These are phyloP conservation scores for Mollisia scopiformis DNA, from an alignment of 2,329 filamentous ascomycete species.

Conservation along the genomic window DNA sequence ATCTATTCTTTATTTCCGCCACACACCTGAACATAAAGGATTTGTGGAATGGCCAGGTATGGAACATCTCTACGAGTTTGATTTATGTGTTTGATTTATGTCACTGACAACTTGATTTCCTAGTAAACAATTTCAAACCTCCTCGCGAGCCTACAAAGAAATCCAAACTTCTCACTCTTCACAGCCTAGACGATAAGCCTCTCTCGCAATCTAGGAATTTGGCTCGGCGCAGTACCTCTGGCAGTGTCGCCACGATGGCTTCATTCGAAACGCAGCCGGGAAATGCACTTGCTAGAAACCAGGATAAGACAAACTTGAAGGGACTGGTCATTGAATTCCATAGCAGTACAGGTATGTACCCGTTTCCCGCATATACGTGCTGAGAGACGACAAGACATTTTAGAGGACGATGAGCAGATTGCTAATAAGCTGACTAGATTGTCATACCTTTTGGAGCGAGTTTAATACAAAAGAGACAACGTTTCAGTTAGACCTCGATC, in stretches of 20 bases:
- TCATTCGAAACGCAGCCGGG: slow-evolving; percentile 18
- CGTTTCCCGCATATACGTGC: neutral
- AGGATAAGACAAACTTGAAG: slow-evolving; percentile 13
- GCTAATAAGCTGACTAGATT: slow-evolving; percentile 8
- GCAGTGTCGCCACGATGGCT: slow-evolving; percentile 23
- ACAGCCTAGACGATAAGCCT: slow-evolving; percentile 17
- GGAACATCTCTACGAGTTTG: too few species aligned
- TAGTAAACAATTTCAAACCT: slow-evolving; percentile 20
- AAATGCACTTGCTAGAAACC: slow-evolving; percentile 9
- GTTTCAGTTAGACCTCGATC: neutral
- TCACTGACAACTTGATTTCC: neutral
- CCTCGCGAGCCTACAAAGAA: slow-evolving; percentile 18
- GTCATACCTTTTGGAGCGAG: slow-evolving; percentile 20
- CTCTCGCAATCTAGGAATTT: slow-evolving; percentile 12
- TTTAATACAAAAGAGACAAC: slow-evolving; percentile 10
- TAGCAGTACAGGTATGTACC: slow-evolving; percentile 14
- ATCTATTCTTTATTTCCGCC: slow-evolving; percentile 26
- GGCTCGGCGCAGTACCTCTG: slow-evolving; percentile 17
- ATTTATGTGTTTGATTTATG: too few species aligned
- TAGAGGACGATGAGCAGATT: neutral
- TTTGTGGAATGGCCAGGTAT: slow-evolving; percentile 30
- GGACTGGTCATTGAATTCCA: slow-evolving; percentile 25
- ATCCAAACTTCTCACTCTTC: slow-evolving; percentile 14
- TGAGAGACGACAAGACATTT: neutral
- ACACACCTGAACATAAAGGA: slow-evolving; percentile 21